These are phyloP conservation scores for Lepiota brunneoincarnata DNA, from an alignment of 768 basidiomycete species.

Conservation along the genomic window DNA sequence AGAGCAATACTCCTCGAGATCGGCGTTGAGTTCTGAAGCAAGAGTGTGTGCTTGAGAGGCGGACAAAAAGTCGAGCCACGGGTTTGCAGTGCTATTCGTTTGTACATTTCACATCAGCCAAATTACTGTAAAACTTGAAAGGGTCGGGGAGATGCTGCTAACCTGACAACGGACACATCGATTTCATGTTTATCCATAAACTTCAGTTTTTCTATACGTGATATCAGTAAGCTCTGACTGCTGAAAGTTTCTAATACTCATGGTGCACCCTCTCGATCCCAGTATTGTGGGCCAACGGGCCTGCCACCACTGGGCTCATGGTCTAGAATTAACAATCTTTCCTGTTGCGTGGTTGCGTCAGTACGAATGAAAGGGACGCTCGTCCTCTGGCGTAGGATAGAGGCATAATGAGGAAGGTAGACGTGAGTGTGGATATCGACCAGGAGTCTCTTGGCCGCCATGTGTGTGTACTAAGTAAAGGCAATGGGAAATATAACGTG, in stretches of 20 bases:
- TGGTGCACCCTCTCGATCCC: constrained; percentile 47
- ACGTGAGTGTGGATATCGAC: constrained; percentile 88
- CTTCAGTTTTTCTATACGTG: constrained; percentile 56
- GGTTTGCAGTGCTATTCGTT: constrained; percentile 70
- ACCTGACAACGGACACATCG: constrained; percentile 79
- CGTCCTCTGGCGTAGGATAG: constrained; percentile 62
- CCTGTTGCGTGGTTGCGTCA: constrained; percentile 41
- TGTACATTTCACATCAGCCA: no score
- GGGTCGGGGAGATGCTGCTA: constrained; percentile 1
- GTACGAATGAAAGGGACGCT: constrained; percentile 66
- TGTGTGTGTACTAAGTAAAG: not conserved
- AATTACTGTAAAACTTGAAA: not conserved
- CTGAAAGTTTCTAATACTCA: not conserved
- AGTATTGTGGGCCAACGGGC: constrained; percentile 83
- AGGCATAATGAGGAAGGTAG: constrained; percentile 77
- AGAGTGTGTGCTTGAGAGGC: constrained; percentile 63
- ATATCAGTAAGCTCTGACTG: not conserved
- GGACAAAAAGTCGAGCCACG: constrained; percentile 87
- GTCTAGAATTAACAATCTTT: constrained; percentile 75
- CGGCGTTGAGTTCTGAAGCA: constrained; percentile 69
- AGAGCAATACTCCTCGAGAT: constrained; percentile 78
- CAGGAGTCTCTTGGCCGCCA: constrained; percentile 36
- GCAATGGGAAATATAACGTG: not conserved
- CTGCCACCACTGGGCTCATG: constrained; percentile 78
- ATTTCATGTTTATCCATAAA: constrained; percentile 88